These are phyloP conservation scores for Boletus vinaceobasis DNA, from an alignment of 768 basidiomycete species.

Conservation along the genomic window DNA sequence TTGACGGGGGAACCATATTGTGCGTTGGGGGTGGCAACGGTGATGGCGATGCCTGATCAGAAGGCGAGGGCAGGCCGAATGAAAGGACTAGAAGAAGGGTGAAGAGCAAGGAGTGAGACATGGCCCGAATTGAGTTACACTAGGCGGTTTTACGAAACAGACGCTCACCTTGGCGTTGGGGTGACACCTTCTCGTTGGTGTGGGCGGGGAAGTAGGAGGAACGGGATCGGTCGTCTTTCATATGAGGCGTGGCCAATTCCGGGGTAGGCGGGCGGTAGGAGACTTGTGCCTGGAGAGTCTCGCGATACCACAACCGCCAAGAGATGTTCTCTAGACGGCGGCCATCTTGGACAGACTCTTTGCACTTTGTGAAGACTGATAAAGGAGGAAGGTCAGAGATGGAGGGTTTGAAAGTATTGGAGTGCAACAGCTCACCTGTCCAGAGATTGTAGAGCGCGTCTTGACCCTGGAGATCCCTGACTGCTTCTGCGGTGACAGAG, in stretches of 20 bases:
- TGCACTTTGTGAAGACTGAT: conserved; percentile 82
- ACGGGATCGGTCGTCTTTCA: conserved; percentile 20
- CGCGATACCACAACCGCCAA: conserved; percentile 81
- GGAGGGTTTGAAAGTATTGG: not conserved
- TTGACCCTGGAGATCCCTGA: conserved; percentile 64
- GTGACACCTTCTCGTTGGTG: conserved; percentile 12
- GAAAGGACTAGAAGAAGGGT: conserved; percentile 22
- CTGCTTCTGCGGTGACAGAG: conserved; percentile 59
- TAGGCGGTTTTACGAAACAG: conserved; percentile 9
- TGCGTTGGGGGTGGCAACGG: conserved; percentile 25
- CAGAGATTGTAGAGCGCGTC: conserved; percentile 67
- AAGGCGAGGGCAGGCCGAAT: conserved; percentile 25
- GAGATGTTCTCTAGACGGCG: conserved; percentile 80
- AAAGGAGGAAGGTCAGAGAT: conserved; percentile 8
- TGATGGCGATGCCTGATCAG: conserved; percentile 29
- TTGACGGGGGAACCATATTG: conserved; percentile 18
- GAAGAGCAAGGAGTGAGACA: conserved; percentile 14
- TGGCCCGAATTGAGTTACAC: conserved; percentile 9
- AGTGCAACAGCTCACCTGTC: conserved; percentile 45
- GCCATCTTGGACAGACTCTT: conserved; percentile 76
- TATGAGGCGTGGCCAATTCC: conserved; percentile 18
- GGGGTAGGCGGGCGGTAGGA: conserved; percentile 29
- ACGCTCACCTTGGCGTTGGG: conserved; percentile 15
- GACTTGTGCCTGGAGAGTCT: conserved; percentile 42
- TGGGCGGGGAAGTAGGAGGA: conserved; percentile 28